phyloP scores from a whole-genome alignment of 495 filamentous ascomycete genomes.

The Tuber brumale region DNA sequence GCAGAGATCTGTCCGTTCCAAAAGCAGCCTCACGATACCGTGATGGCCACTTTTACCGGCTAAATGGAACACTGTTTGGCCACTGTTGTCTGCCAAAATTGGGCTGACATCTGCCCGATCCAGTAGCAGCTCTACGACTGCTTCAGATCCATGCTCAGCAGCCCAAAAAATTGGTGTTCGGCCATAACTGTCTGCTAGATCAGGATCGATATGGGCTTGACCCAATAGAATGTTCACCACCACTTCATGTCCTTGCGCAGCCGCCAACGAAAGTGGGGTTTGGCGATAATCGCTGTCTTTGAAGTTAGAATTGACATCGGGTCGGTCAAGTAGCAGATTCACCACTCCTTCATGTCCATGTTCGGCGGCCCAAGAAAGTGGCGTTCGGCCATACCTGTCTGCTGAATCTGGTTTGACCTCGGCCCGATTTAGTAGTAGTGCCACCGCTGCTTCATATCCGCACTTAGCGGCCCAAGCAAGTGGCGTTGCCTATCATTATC shows the following conservation, averaged over 20 bases:
- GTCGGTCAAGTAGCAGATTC: background rate
- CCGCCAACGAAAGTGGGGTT: constrained; percentile 4
- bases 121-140: constrained; percentile 34
- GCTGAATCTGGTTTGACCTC: constrained; percentile 15
- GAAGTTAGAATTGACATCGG: constrained; percentile 4
- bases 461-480: constrained; percentile 24
- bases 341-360: constrained; percentile 21
- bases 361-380: constrained; percentile 23
- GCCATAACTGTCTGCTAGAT: constrained; percentile 17
- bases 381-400: background rate
- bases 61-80: background rate
- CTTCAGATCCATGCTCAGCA: constrained; percentile 22
- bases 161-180: constrained; percentile 25
- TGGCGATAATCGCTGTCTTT: no score
- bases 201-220: constrained; percentile 6
- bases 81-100: constrained; percentile 12
- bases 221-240: constrained; percentile 26
- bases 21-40: constrained; percentile 25
- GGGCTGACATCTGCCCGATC: constrained; percentile 19
- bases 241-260: constrained; percentile 20
- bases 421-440: constrained; percentile 23
- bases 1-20: constrained; percentile 12
- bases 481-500: constrained; percentile 35
- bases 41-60: constrained; percentile 26
- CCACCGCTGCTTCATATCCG: constrained; percentile 32